Base-by-base conservation (phyloP, 1,284 basidiomycete species). In the Cutaneotrichosporon dermatis region DNA sequence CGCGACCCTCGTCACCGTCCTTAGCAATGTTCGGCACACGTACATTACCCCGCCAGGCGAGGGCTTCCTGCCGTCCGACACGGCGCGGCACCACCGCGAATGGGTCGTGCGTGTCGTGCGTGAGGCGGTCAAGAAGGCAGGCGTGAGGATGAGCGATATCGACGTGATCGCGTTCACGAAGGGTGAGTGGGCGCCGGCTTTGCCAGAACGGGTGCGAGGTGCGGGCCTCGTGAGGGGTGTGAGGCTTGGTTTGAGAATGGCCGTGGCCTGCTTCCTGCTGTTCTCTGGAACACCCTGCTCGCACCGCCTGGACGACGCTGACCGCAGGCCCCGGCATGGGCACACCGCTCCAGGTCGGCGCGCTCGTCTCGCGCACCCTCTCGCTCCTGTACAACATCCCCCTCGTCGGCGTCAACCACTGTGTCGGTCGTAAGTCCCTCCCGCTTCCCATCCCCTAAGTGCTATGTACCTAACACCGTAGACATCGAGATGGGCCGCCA, bases 401-500 rank as follows among this genome's bases (percentile, higher is more conserved):
- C 1, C 82, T 99, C 7, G 86, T 99, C 4, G 94, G 92, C 3
- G 96, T 99, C 34, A 99, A 99, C 73, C 96, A 99, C 78, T 99
- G 96, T 72, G 88, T 99, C 15, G 96, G 96, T 39, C 93, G 93
- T 96, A 72, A 77, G 91, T 84, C 10, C 11, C 34, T 12, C 42
- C 25, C 25, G 25, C 25, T 25, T 25, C 25, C 25, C 25, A 25
- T 25, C 25, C 25, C 25, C 25, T 25, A 25, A 25, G 25, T 25
- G 25, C 25, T 25, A 25, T 25, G 25, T 25, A 25, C 25, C 25
- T 25, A 25, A 25, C 25, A 25, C 25, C 25, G 25, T 25, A 96
- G 93, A 99, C 75, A 99, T 99, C 67, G 96, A 99, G 78, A 99
- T 99, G 90, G 96, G 96, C 16, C 84, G 96, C 41, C 86, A 92